Percentiles rank a stretch among this genome's conserved stretches.
phyloP scores from a whole-genome alignment of 2,329 filamentous ascomycete species.

The Pseudocercospora musae region DNA sequence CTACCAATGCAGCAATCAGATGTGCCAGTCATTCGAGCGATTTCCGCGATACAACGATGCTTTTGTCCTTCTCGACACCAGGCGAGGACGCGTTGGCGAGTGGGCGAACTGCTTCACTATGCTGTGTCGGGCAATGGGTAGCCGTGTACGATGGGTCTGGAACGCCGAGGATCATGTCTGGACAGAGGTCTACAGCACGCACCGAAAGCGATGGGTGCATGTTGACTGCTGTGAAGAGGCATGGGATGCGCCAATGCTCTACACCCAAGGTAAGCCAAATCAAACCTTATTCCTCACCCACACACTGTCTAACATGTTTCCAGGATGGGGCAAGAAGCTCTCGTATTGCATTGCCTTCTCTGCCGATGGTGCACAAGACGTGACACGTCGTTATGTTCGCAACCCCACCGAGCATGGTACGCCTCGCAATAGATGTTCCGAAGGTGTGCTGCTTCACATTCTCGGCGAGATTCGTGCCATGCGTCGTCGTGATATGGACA shows the following conservation, averaged over 20 bases:
- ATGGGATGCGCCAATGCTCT: constrained; percentile 91
- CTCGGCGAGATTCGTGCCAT: constrained; percentile 86
- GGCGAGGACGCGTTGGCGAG: constrained; percentile 83
- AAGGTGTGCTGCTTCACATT: constrained; percentile 87
- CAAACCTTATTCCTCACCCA: neutral
- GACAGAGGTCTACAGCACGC: constrained; percentile 95
- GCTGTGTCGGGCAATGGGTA: constrained; percentile 90
- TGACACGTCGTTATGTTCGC: constrained; percentile 66
- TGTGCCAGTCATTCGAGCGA: constrained; percentile 76
- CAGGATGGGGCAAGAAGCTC: constrained; percentile 90
- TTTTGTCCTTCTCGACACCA: constrained; percentile 83
- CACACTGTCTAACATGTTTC: constrained; percentile 17
- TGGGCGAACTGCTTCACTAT: constrained; percentile 99
- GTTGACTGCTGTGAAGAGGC: constrained; percentile 92
- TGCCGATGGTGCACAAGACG: constrained; percentile 72
- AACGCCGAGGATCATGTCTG: constrained; percentile 96
- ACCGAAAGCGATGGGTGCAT: constrained; percentile 92
- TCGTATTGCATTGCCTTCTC: constrained; percentile 97
- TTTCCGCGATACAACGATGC: constrained; percentile 95
- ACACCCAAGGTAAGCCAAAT: constrained; percentile 66
- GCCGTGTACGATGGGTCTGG: constrained; percentile 95
- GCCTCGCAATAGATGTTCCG: constrained; percentile 75
- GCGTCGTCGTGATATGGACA: constrained; percentile 77
- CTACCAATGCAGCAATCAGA: constrained; percentile 76
- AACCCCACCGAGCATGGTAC: constrained; percentile 66